Percentiles rank a stretch among this genome's conserved stretches.
These are phyloP conservation scores for Paramecium tetraurelia DNA, from an alignment of 73 alveolate genomes.

Conservation along the genomic window DNA sequence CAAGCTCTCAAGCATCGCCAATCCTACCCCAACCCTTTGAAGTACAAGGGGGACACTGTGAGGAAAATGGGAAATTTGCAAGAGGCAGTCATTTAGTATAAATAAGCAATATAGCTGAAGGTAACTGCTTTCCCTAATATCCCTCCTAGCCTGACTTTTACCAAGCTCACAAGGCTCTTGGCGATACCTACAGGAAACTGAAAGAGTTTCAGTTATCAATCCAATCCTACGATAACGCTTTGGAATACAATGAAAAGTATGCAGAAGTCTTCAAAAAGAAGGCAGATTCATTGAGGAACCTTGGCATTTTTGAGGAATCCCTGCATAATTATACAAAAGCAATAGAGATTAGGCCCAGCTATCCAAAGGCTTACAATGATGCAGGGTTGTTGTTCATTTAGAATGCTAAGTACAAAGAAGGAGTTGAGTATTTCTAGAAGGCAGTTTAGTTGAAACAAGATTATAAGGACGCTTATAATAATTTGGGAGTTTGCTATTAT, in stretches of 20 bases:
- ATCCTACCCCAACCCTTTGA: slow-evolving; percentile 2
- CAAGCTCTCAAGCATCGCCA: background rate
- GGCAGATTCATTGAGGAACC: slow-evolving; percentile 31
- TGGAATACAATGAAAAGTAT: background rate
- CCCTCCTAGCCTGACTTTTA: background rate
- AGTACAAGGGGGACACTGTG: slow-evolving; percentile 33
- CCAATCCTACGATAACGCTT: background rate
- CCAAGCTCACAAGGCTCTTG: slow-evolving; percentile 46
- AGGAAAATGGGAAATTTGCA: background rate
- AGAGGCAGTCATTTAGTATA: slow-evolving; percentile 32
- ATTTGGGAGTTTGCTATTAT: slow-evolving; percentile 25
- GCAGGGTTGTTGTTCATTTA: slow-evolving; percentile 15
- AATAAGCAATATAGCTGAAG: background rate
- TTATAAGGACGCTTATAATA: slow-evolving; percentile 47
- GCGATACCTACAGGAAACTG: slow-evolving; percentile 39
- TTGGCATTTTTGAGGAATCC: background rate
- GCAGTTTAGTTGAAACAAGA: slow-evolving; percentile 24
- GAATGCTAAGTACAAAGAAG: background rate
- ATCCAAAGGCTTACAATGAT: slow-evolving; percentile 47
- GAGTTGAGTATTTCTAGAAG: background rate
- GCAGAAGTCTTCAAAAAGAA: slow-evolving; percentile 50
- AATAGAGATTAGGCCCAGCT: background rate
- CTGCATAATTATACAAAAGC: slow-evolving; percentile 28
- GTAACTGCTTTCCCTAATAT: background rate
- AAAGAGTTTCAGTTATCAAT: background rate